These are phyloP conservation scores for Clohesyomyces aquaticus DNA, from an alignment of 495 filamentous ascomycete species.

Conservation along the genomic window DNA sequence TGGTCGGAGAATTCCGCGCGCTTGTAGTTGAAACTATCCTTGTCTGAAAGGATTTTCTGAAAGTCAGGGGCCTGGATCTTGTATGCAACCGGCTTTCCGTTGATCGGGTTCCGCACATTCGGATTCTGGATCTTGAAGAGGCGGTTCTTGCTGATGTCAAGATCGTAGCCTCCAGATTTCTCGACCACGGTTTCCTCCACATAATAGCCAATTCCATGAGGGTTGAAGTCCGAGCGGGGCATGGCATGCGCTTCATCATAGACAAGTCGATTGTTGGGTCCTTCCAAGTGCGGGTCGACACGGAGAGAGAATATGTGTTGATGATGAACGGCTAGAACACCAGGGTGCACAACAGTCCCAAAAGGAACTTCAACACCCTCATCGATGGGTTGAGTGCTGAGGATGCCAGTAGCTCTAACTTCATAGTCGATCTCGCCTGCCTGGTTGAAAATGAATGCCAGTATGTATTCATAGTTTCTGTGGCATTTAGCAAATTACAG, in stretches of 20 bases:
- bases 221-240: constrained; percentile 76
- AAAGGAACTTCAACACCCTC: constrained; percentile 68
- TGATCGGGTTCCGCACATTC: constrained; percentile 62
- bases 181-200: constrained; percentile 63
- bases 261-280: constrained; percentile 69
- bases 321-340: constrained; percentile 75
- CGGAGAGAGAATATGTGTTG: constrained; percentile 92
- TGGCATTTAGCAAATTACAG: neutral
- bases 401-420: constrained; percentile 78
- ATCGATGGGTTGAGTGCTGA: constrained; percentile 82
- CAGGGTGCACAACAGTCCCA: constrained; percentile 86
- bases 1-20: constrained; percentile 83
- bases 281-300: constrained; percentile 81
- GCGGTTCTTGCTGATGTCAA: constrained; percentile 65
- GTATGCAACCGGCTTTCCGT: constrained; percentile 75
- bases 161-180: constrained; percentile 65
- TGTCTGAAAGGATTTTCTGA: constrained; percentile 78
- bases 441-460: constrained; percentile 84
- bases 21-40: constrained; percentile 66
- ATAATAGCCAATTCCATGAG: constrained; percentile 76
- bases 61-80: constrained; percentile 75
- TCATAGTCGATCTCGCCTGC: constrained; percentile 81
- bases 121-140: constrained; percentile 82
- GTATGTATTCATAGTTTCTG: constrained; percentile 68
- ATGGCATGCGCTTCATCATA: constrained; percentile 75